phyloP scores from a whole-genome alignment of 163 green algal genomes.

The Volvox carteri region DNA sequence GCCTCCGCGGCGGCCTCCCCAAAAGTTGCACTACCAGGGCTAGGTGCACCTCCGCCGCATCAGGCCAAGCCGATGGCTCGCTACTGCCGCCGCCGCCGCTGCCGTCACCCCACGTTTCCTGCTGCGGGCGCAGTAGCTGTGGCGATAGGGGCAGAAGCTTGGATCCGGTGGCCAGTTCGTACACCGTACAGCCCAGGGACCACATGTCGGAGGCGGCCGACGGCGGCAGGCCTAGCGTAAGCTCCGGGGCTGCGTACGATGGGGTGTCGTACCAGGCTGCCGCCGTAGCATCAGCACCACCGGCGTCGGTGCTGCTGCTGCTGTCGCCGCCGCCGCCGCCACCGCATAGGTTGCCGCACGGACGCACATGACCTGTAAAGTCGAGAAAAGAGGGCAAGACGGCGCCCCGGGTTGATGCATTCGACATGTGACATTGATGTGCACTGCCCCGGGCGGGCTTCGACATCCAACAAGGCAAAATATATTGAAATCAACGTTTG shows the following conservation, averaged over 20 bases:
- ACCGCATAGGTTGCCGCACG: neutral
- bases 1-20: slow-evolving; percentile 4
- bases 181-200: slow-evolving; percentile 88
- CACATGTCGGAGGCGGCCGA: slow-evolving; percentile 86
- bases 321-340: neutral
- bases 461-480: no score
- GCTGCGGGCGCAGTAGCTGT: neutral
- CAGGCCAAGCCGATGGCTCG: neutral
- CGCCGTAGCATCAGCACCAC: neutral
- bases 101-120: neutral
- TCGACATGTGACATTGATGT: no score
- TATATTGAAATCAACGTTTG: no score
- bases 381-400: neutral
- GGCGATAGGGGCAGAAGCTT: slow-evolving; percentile 47
- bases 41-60: slow-evolving; percentile 12
- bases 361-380: neutral
- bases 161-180: slow-evolving; percentile 80
- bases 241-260: slow-evolving; percentile 37
- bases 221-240: slow-evolving; percentile 36
- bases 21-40: slow-evolving; percentile 29
- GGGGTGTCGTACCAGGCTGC: slow-evolving; percentile 50
- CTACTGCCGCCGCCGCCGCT: neutral
- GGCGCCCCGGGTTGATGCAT: no score
- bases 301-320: neutral
- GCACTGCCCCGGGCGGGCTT: no score